A percentile compares a stretch with the other conserved stretches of the same genome.
Evolutionary conservation across 192 early-diverging fungal species (phyloP).

Genomic region (Pilobolus umbonatus): DNA sequence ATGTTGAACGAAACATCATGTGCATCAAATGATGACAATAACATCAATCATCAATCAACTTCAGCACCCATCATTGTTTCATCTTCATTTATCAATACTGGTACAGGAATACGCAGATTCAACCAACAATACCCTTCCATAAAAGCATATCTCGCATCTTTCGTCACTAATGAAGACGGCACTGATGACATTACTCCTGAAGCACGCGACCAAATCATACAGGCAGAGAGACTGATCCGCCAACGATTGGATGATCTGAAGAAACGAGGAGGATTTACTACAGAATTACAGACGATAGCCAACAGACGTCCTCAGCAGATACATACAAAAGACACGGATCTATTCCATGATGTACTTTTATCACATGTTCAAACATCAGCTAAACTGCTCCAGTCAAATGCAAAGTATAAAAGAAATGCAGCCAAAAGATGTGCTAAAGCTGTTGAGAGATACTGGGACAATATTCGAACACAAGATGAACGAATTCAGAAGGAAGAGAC

Average conservation of each 20-base stretch:
- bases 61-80: too few species aligned
- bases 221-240: constrained; percentile 37
- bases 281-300: constrained; percentile 16
- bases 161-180: constrained; percentile 52
- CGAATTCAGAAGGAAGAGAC: constrained; percentile 44
- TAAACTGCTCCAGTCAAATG: constrained; percentile 35
- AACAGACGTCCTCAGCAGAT: constrained; percentile 36
- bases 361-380: constrained; percentile 32
- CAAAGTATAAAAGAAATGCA: constrained; percentile 37
- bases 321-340: constrained; percentile 19
- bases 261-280: constrained; percentile 42
- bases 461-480: constrained; percentile 46
- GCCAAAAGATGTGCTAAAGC: constrained; percentile 49
- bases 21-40: constrained; percentile 38
- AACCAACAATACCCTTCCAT: constrained; percentile 34
- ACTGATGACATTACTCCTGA: constrained; percentile 51
- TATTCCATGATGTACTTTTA: constrained; percentile 44
- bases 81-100: constrained; percentile 36
- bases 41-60: constrained; percentile 36
- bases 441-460: constrained; percentile 51
- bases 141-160: constrained; percentile 46
- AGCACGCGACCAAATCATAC: constrained; percentile 31
- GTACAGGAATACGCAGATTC: constrained; percentile 24
- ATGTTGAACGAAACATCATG: too few species aligned
- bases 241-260: constrained; percentile 41